A percentile compares a stretch with the other conserved stretches of the same genome.
phyloP scores from a whole-genome alignment of 441 rosid species.

The Rhodomyrtus psidioides region DNA sequence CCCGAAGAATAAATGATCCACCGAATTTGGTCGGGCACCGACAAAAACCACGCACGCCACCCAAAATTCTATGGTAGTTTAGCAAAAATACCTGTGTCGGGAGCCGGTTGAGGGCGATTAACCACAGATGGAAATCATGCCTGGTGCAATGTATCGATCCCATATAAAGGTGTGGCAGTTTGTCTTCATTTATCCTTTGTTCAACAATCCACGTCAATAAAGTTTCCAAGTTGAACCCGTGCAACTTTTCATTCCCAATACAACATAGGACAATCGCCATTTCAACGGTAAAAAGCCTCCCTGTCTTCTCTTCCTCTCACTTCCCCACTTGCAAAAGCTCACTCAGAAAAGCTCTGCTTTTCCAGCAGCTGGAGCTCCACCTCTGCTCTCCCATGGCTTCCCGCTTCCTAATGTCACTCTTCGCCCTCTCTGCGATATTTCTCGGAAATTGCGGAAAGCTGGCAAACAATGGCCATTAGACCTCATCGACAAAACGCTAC shows the following conservation, averaged over 20 bases:
- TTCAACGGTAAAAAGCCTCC: background rate
- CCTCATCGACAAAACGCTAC: background rate
- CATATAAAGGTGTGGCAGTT: too few species aligned
- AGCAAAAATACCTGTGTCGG: too few species aligned
- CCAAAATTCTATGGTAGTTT: too few species aligned
- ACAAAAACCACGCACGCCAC: too few species aligned
- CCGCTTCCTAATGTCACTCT: slow-evolving; percentile 5
- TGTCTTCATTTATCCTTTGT: background rate
- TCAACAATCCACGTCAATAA: background rate
- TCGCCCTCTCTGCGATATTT: slow-evolving; percentile 21
- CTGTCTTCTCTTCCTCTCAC: background rate
- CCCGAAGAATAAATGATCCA: too few species aligned
- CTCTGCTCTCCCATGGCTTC: slow-evolving; percentile 30
- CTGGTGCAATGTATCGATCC: too few species aligned
- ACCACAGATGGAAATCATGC: too few species aligned
- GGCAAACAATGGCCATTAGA: background rate
- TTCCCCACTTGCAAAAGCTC: background rate
- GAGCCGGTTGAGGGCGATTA: too few species aligned
- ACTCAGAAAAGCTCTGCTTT: background rate
- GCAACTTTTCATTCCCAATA: background rate
- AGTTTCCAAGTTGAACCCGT: background rate
- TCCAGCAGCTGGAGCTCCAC: background rate
- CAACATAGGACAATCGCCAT: background rate
- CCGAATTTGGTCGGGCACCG: too few species aligned
- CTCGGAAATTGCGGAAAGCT: background rate